Conservation (phyloP, 768 basidiomycete species). For the Hygrocybe coccinea region DNA sequence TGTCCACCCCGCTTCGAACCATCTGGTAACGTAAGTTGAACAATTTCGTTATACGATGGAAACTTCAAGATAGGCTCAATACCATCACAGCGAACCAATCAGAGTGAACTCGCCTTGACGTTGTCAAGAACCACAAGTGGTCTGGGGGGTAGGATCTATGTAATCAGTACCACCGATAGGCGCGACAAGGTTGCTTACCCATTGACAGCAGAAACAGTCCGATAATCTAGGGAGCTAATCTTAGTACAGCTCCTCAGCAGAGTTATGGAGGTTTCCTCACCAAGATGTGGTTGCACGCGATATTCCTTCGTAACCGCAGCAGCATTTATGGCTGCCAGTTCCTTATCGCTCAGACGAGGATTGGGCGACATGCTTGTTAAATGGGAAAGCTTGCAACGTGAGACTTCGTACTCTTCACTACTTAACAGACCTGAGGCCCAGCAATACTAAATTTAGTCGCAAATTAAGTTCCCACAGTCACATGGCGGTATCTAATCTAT, state of each 20-base stretch:
- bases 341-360: constrained; percentile 64
- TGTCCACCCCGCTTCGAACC: constrained; percentile 94
- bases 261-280: constrained; percentile 40
- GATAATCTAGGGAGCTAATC: constrained; percentile 62
- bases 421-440: no score
- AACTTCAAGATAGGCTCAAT: constrained; percentile 49
- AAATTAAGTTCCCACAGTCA: constrained; percentile 1
- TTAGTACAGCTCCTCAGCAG: constrained; percentile 12
- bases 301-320: constrained; percentile 87
- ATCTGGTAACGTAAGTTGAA: constrained; percentile 90
- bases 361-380: constrained; percentile 36
- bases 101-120: constrained; percentile 70
- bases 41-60: constrained; percentile 98
- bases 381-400: background rate
- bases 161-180: background rate
- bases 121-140: constrained; percentile 97
- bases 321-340: constrained; percentile 77
- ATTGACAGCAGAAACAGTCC: constrained; percentile 98
- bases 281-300: constrained; percentile 83
- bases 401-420: no score
- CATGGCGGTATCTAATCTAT: background rate
- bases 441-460: no score
- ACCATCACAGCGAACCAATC: background rate
- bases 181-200: constrained; percentile 52
- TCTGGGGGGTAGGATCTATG: constrained; percentile 37